Base-by-base conservation (phyloP, 169 alveolate species). In the Plasmodium ovale region DNA sequence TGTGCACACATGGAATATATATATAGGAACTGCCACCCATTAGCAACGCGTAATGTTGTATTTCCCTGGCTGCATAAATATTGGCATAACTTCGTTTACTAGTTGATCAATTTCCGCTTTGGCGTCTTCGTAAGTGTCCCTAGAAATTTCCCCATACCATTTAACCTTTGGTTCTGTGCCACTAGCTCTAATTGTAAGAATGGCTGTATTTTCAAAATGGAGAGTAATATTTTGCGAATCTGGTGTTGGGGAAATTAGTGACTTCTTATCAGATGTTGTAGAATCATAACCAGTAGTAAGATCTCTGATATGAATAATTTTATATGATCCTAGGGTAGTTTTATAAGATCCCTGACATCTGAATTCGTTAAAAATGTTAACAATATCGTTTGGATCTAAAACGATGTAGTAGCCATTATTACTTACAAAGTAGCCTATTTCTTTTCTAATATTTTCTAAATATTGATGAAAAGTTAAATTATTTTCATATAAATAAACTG, bases 151-250 rank as follows among this genome's bases (percentile, higher is more conserved):
- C 39, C 91, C 74, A 79, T 95, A 95, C 91, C 93, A 95, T 79
- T 95, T 95, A 29, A 95, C 79, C 68, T 95, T 95, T 47, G 97
- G 97, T 62, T 95, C 97, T n/a, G 97, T 95, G 58, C 97, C 97
- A 65, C 95, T 87, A 53, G 94, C 94, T 5, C 97, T 82, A 14
- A 93, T 71, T 5, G 95, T 89, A 37, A 93, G 84, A 14, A 73
- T 73, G 25, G 93, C 95, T 29, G 93, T 92, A 65, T 88, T 93
- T 59, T 91, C 95, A 69, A 92, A 89, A 53, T 89, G 67, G 16
- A 95, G 47, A 0, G 96, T 94, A 39, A 93, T 84, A 93, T 82
- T 94, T 72, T 94, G 95, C 9, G 93, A 69, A 35, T 87, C 91
- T 9, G 93, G 87, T 42, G 92, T 70, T 23, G 92, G 58, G 10